A percentile compares a stretch with the other conserved stretches of the same genome.
Conservation (phyloP, 2,329 filamentous ascomycete species). For the Xylaria polymorpha region DNA sequence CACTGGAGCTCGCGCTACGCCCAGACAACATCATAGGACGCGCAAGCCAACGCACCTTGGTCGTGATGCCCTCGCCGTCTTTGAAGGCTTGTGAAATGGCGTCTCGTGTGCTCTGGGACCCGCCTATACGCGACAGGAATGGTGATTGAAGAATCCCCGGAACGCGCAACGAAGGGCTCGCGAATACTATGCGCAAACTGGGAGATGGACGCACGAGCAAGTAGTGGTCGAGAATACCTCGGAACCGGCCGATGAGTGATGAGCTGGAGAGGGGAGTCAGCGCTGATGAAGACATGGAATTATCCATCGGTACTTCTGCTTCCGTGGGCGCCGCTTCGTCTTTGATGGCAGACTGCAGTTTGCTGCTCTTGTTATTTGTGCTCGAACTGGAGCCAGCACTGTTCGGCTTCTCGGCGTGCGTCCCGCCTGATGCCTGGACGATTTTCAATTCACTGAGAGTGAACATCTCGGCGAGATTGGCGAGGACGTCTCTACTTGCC, state of each 20-base stretch:
- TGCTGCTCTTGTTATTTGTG: conserved; percentile 53
- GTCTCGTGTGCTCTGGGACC: conserved; percentile 59
- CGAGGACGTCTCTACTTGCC: conserved; percentile 59
- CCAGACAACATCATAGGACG: conserved; percentile 18
- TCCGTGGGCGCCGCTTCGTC: conserved; percentile 49
- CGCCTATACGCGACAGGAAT: conserved; percentile 66
- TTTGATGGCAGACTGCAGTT: conserved; percentile 55
- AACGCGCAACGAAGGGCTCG: conserved; percentile 73
- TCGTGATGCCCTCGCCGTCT: conserved; percentile 77
- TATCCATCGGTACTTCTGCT: conserved; percentile 16
- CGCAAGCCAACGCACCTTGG: conserved; percentile 77
- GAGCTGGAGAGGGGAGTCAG: conserved; percentile 27
- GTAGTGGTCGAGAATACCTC: conserved; percentile 66
- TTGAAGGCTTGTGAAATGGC: conserved; percentile 69
- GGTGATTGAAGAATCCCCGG: conserved; percentile 74
- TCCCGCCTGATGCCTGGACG: conserved; percentile 70
- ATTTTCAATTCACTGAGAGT: conserved; percentile 74
- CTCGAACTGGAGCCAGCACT: conserved; percentile 52
- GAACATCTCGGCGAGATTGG: conserved; percentile 75
- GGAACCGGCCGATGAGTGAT: conserved; percentile 50
- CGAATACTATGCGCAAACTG: conserved; percentile 74
- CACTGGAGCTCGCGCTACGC: not conserved
- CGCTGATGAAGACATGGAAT: conserved; percentile 24
- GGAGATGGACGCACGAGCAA: conserved; percentile 75
- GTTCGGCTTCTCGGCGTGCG: conserved; percentile 58